Evolutionary conservation across 768 basidiomycete genomes (phyloP).

Genomic region (Suillus weaverae): DNA sequence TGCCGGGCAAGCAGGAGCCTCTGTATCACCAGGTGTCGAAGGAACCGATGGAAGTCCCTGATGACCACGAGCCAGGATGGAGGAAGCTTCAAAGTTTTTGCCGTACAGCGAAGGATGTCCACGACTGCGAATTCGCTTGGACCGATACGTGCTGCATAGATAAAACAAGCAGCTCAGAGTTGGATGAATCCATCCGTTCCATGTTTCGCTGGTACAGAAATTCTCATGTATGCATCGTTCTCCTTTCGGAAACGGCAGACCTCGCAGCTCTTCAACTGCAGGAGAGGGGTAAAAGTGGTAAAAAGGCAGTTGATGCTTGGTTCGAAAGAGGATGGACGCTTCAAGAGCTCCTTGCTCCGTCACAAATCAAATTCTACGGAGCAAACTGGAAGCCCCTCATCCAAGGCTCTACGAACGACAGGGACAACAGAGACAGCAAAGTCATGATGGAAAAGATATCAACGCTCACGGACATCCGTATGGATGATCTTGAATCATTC

Average conservation of each 20-base stretch:
- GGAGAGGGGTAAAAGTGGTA: neutral
- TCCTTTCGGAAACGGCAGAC: constrained; percentile 9
- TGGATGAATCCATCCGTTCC: constrained; percentile 21
- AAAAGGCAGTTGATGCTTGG: constrained; percentile 10
- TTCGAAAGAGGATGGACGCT: constrained; percentile 20
- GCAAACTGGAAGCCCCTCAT: constrained; percentile 16
- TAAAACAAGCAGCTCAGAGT: constrained; percentile 20
- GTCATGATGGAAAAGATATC: constrained; percentile 4
- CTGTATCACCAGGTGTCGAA: neutral
- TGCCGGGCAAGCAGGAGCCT: neutral
- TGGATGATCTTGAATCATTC: constrained; percentile 9
- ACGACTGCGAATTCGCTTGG: constrained; percentile 13
- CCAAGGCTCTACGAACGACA: constrained; percentile 2
- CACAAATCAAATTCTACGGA: constrained; percentile 17
- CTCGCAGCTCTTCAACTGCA: neutral
- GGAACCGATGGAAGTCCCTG: neutral
- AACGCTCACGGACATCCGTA: constrained; percentile 1
- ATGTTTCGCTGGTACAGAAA: constrained; percentile 23
- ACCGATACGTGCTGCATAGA: constrained; percentile 19
- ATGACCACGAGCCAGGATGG: neutral
- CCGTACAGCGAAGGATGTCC: neutral
- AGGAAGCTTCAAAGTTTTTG: constrained; percentile 8
- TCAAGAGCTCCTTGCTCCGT: constrained; percentile 18
- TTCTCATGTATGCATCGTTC: constrained; percentile 14
- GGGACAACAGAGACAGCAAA: neutral